These are phyloP conservation scores for Penicillium soppii DNA, from an alignment of 495 filamentous ascomycete genomes.

Conservation along the genomic window DNA sequence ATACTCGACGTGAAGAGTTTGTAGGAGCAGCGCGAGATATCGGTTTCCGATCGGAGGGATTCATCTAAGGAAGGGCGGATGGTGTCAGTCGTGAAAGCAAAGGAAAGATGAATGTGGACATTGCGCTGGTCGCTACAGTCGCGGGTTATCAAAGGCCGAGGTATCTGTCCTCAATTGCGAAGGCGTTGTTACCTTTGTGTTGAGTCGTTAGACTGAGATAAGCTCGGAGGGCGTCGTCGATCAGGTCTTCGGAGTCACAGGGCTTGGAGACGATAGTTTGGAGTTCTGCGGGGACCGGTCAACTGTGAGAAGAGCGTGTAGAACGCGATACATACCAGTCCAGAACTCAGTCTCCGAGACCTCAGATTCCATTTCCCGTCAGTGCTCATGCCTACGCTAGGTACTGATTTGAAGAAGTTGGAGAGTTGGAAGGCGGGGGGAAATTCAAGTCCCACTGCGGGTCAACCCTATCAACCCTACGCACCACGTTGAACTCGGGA, in stretches of 20 bases:
- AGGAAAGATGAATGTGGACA: neutral
- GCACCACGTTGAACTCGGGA: neutral
- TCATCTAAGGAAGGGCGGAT: constrained; percentile 51
- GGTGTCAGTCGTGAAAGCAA: neutral
- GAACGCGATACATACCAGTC: constrained; percentile 61
- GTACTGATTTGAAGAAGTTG: constrained; percentile 23
- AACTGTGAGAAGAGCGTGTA: constrained; percentile 8
- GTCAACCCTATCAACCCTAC: constrained; percentile 9
- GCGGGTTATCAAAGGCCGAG: neutral
- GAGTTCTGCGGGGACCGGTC: constrained; percentile 58
- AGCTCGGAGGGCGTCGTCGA: constrained; percentile 82
- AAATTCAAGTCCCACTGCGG: constrained; percentile 17
- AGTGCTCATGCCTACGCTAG: constrained; percentile 48
- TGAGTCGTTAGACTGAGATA: constrained; percentile 78
- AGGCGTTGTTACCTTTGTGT: constrained; percentile 58
- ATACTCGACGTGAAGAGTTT: constrained; percentile 73
- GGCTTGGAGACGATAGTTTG: constrained; percentile 71
- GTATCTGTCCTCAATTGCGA: neutral
- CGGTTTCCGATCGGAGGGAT: constrained; percentile 80
- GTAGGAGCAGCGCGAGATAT: constrained; percentile 80
- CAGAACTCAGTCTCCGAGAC: constrained; percentile 86
- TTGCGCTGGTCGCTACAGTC: neutral
- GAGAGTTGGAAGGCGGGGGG: constrained; percentile 28
- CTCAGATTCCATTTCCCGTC: constrained; percentile 55
- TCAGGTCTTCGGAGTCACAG: constrained; percentile 72